Base-by-base conservation (phyloP, 202 grass and related monocot genomes). In the Dendrocalamus latiflorus region DNA sequence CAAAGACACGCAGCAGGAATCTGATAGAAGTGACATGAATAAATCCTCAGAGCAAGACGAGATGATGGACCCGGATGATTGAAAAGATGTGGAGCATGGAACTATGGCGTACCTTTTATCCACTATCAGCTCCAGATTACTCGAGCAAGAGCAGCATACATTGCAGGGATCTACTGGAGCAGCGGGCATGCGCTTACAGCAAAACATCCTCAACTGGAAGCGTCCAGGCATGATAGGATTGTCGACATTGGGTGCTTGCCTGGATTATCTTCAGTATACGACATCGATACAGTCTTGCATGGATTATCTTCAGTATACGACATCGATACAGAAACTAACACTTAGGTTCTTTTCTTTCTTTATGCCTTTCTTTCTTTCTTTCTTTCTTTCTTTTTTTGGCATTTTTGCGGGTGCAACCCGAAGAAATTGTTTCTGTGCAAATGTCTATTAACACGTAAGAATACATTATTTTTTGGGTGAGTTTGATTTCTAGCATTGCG, bases 1-100 rank as follows among this genome's bases (percentile, higher is more conserved):
- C 50, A n/a, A 58, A 44, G 84, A 84, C n/a, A 51, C 1, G 0
- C 83, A 87, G 9, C 86, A 82, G 18, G 93, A 96, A 71, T 90
- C 93, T 72, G 89, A 95, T 68, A 93, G 75, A 87, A 86, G 82
- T 20, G 88, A 93, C 10, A 45, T 36, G 6, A 99, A 79, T 88
- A 86, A 88, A 88, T 86, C 86, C 34, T 81, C 80, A 0, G 97
- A 96, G 44, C 91, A 95, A 78, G 97, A 96, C 4, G 93, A 99
- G 73, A 91, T 96, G 83, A 99, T 96, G 97, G 96, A 94, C 77
- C 93, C 93, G 9, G 97, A 99, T 91, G 97, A 99, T 86, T 98
- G 76, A 86, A 76, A 36, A 39, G 21, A 83, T 65, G 41, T 18
- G 74, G 36, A 82, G 61, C 65, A 76, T 80, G 24, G 13, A 57